Conservation (phyloP, 495 filamentous ascomycete genomes). For the Trichoderma erinaceum region DNA sequence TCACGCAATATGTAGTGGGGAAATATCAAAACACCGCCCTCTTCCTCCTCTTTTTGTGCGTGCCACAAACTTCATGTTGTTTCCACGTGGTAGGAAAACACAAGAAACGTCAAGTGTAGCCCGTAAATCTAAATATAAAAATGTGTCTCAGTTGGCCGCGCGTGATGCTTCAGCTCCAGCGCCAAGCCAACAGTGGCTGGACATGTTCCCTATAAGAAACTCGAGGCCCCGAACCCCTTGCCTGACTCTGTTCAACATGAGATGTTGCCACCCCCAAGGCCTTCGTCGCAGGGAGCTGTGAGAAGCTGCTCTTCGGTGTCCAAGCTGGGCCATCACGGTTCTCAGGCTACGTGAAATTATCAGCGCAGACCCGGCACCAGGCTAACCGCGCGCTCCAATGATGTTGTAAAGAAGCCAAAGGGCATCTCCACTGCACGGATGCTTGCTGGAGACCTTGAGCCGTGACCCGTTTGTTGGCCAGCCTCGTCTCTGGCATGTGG, state of each 20-base stretch:
- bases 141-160: neutral
- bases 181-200: too few relatives aligned
- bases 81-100: neutral
- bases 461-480: neutral
- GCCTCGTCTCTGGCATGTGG: neutral
- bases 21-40: neutral
- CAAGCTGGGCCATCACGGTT: conserved; percentile 7
- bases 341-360: neutral
- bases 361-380: neutral
- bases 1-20: neutral
- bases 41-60: neutral
- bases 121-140: neutral
- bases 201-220: too few relatives aligned
- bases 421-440: neutral
- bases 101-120: neutral
- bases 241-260: too few relatives aligned
- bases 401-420: neutral
- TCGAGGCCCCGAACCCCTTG: too few relatives aligned
- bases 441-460: neutral
- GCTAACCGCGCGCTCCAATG: conserved; percentile 3
- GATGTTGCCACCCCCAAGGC: too few relatives aligned
- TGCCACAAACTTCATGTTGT: neutral
- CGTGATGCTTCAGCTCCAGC: neutral
- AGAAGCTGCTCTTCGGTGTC: neutral
- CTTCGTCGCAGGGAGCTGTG: too few relatives aligned